Evolutionary conservation across 2,329 filamentous ascomycete species (phyloP), one percentile per base, ranked within the genome.

Genomic region (Ramularia collo-cygni): DNA sequence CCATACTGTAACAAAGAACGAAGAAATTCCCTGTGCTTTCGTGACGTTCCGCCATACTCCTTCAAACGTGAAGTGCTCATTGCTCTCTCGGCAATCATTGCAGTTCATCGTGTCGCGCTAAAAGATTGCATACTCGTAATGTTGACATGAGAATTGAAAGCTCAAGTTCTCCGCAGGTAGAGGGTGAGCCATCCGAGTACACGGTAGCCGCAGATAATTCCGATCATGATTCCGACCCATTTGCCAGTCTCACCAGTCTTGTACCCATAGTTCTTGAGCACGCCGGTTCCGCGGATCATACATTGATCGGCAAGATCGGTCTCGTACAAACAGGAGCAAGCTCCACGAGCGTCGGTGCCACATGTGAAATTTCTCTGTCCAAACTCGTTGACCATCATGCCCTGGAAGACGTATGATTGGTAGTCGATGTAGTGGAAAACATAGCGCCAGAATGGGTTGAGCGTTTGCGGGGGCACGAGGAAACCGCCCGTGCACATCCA

Each of bases 311-410:
- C 74, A 42, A 88, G 58, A 46, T 73, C 69, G 4, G 75, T 81
- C 27, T 72, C 63, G 60, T 82, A 92, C 76, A 85, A 82, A 65
- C 86, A 93, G 28, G 72, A 70, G 52, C 78, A 87, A 0, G 62
- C 64, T 0, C 57, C 45, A 47, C 70, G 64, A 14, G 51, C 16
- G 24, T 51, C 48, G 14, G 35, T 62, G 63, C 1, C 55, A 55
- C 85, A 90, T 3, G 64, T 59, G 60, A 85, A 93, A 3, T 67
- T 72, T 10, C 84, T 69, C 13, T 74, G 28, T 39, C 56, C 57
- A 58, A 93, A 90, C 63, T 93, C 84, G 54, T 90, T 92, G 37
- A 89, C 78, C 84, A 92, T 89, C 85, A 93, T 90, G 7, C 84
- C 85, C 57, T 89, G 77, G 58, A 92, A 93, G 2, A 92, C 85